These are phyloP conservation scores for Grosmannia penicillata DNA, from an alignment of 2,329 filamentous ascomycete genomes.

Conservation along the genomic window DNA sequence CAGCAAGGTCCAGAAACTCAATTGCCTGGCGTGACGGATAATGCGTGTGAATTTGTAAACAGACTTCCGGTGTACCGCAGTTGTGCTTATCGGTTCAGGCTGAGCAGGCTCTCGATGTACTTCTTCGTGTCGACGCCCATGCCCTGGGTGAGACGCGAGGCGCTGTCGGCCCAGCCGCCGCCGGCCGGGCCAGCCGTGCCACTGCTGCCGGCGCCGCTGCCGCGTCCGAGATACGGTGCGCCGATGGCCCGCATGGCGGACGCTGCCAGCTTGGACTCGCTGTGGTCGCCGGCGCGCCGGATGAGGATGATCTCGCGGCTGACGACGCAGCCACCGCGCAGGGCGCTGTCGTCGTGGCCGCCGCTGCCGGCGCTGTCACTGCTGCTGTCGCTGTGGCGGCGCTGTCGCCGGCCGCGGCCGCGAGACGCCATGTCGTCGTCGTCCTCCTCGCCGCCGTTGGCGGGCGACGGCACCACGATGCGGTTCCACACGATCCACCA, in stretches of 20 bases:
- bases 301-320: constrained; percentile 49
- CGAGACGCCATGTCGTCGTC: too few relatives aligned
- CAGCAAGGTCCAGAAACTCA: too few relatives aligned
- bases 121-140: constrained; percentile 64
- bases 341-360: neutral
- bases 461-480: constrained; percentile 25
- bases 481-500: constrained; percentile 59
- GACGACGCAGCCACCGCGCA: constrained; percentile 13
- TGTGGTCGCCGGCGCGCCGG: constrained; percentile 43
- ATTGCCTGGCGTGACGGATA: too few relatives aligned
- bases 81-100: constrained; percentile 32
- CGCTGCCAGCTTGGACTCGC: constrained; percentile 17
- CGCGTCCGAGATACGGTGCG: constrained; percentile 6
- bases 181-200: constrained; percentile 12
- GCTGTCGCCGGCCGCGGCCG: too few relatives aligned
- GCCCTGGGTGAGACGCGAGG: constrained; percentile 50
- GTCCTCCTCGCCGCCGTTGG: constrained; percentile 4
- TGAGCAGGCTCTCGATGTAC: constrained; percentile 61
- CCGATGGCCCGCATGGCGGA: constrained; percentile 8
- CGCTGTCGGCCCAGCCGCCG: constrained; percentile 34
- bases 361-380: neutral
- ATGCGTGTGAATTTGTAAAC: too few relatives aligned
- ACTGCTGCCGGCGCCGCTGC: constrained; percentile 29
- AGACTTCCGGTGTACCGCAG: too few relatives aligned
- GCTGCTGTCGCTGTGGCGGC: neutral